A percentile compares a stretch with the other conserved stretches of the same genome.
Evolutionary conservation across 2,329 filamentous ascomycete genomes (phyloP).

Genomic region (Didymella glomerata): DNA sequence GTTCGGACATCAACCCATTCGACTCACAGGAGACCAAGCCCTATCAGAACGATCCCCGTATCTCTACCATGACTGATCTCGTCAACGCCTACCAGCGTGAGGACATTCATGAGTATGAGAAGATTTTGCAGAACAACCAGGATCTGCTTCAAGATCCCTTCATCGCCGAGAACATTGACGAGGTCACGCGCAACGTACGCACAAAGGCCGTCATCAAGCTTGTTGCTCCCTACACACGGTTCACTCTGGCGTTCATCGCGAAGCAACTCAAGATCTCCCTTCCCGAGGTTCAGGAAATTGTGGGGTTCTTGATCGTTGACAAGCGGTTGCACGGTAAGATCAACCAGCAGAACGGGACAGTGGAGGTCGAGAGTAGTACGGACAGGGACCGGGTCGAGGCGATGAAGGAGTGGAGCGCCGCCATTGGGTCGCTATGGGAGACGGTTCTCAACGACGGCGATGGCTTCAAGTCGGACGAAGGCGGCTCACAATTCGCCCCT

Average conservation of each 20-base stretch:
- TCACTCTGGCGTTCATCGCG: conserved; percentile 87
- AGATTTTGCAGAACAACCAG: conserved; percentile 83
- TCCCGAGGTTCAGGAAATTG: conserved; percentile 89
- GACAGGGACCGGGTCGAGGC: conserved; percentile 79
- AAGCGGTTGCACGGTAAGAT: conserved; percentile 87
- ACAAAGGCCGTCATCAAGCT: conserved; percentile 94
- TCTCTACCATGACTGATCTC: conserved; percentile 95
- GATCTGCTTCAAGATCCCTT: conserved; percentile 92
- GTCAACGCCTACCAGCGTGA: conserved; percentile 97
- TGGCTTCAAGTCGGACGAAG: conserved; percentile 66
- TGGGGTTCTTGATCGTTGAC: conserved; percentile 93
- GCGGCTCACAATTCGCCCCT: conserved; percentile 44
- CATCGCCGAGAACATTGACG: conserved; percentile 98
- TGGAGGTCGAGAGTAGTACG: conserved; percentile 78
- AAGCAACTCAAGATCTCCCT: conserved; percentile 86
- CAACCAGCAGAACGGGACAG: conserved; percentile 83
- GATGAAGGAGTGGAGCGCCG: conserved; percentile 74
- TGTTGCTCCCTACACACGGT: conserved; percentile 92
- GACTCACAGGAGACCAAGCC: conserved; percentile 99
- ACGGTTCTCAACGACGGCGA: conserved; percentile 81
- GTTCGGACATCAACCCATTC: conserved; percentile 97
- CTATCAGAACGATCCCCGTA: conserved; percentile 93
- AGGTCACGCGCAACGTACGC: conserved; percentile 97
- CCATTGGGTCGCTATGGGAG: conserved; percentile 73
- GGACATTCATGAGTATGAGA: conserved; percentile 91